Conservation (phyloP, 257 asterid genomes). For the Scutellaria minor region DNA sequence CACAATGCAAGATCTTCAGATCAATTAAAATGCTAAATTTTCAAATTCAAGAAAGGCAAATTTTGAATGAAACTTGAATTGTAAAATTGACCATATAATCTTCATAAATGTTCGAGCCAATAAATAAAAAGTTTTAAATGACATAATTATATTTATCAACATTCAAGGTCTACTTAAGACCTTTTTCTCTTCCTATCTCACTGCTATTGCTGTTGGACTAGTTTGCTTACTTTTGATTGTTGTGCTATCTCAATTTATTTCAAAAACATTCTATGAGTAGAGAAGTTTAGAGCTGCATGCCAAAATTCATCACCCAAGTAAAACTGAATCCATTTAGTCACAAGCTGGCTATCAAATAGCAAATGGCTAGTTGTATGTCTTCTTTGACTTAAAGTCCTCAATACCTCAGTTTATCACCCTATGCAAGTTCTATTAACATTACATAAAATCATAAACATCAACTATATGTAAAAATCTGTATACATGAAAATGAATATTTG, state of each 20-base stretch:
- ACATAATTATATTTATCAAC: background rate
- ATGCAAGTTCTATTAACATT: too few species aligned
- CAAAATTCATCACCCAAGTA: background rate
- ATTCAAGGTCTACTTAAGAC: background rate
- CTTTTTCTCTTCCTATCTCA: conserved; percentile 3
- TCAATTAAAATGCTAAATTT: background rate
- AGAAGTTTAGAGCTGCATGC: background rate
- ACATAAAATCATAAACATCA: background rate
- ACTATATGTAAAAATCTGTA: background rate
- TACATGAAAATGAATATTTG: background rate
- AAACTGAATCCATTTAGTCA: background rate
- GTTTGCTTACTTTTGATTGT: background rate
- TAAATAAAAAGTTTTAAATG: background rate
- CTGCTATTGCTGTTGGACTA: background rate
- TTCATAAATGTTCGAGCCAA: background rate
- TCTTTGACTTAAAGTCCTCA: too few species aligned
- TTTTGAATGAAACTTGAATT: background rate
- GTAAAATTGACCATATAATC: background rate
- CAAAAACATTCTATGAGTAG: background rate
- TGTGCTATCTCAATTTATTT: background rate
- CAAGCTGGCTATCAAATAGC: background rate
- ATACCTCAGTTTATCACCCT: too few species aligned
- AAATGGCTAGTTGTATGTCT: background rate
- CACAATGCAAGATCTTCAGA: background rate
- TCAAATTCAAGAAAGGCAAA: conserved; percentile 7